Evolutionary conservation across 306 rosid genomes (phyloP).

Genomic region (Ochetophila trinervis): DNA sequence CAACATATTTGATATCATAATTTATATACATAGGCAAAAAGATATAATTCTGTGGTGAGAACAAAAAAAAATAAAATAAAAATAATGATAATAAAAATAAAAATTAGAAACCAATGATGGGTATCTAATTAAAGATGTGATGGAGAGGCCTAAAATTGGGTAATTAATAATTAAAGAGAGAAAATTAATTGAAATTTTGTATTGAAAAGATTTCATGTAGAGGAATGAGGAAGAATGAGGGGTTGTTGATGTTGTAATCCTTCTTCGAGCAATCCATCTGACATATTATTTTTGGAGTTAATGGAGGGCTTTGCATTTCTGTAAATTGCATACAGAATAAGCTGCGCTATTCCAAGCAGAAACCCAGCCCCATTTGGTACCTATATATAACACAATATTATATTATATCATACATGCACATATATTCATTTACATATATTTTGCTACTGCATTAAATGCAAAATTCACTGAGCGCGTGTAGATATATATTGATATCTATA

Average conservation of each 20-base stretch:
- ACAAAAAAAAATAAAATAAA: neutral
- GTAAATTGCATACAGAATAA: slow-evolving; percentile 27
- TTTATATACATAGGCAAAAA: too few relatives aligned
- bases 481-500: too few relatives aligned
- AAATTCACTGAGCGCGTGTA: too few relatives aligned
- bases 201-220: neutral
- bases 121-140: too few relatives aligned
- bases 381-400: neutral
- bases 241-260: slow-evolving; percentile 20
- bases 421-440: too few relatives aligned
- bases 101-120: neutral
- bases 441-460: too few relatives aligned
- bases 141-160: too few relatives aligned
- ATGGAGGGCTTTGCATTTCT: slow-evolving; percentile 10
- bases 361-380: slow-evolving; percentile 40
- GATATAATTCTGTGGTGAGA: too few relatives aligned
- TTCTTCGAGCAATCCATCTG: slow-evolving; percentile 14
- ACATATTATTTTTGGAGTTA: neutral
- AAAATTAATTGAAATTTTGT: too few relatives aligned
- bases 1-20: too few relatives aligned
- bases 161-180: too few relatives aligned
- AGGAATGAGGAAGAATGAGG: slow-evolving; percentile 10
- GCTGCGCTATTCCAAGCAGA: slow-evolving; percentile 31
- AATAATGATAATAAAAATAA: neutral
- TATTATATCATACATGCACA: too few relatives aligned